phyloP scores from a whole-genome alignment of 2,329 filamentous ascomycete species.

The Coleophoma crateriformis region DNA sequence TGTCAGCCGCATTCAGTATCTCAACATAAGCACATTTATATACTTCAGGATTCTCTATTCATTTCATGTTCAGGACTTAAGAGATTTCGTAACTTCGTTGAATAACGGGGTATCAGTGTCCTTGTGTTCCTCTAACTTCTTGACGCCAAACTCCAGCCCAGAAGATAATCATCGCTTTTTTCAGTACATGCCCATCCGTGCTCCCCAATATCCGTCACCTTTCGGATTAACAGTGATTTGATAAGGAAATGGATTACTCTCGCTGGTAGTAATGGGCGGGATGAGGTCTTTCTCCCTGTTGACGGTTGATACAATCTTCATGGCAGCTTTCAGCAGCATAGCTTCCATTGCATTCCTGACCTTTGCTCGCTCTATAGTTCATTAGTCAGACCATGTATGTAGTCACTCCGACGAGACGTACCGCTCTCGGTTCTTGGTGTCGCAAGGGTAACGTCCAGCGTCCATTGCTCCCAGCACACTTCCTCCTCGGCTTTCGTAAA shows the following conservation, averaged over 20 bases:
- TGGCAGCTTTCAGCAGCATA: constrained; percentile 76
- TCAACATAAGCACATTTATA: too few relatives aligned
- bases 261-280: constrained; percentile 88
- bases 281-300: constrained; percentile 94
- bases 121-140: background rate
- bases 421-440: constrained; percentile 84
- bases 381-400: constrained; percentile 3
- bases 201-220: constrained; percentile 65
- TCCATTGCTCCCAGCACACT: constrained; percentile 96
- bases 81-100: background rate
- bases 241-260: constrained; percentile 91
- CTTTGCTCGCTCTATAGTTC: constrained; percentile 67
- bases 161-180: background rate
- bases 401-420: constrained; percentile 35
- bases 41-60: too few relatives aligned
- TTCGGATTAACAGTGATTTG: constrained; percentile 86
- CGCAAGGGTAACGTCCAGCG: constrained; percentile 85
- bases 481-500: constrained; percentile 81
- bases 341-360: constrained; percentile 88
- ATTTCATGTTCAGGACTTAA: too few relatives aligned
- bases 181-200: constrained; percentile 61
- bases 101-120: constrained; percentile 1
- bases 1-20: too few relatives aligned
- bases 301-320: constrained; percentile 85
- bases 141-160: constrained; percentile 1